Evolutionary conservation across 352 stramenopile genomes (phyloP).

Genomic region (Pythium dissotocum): DNA sequence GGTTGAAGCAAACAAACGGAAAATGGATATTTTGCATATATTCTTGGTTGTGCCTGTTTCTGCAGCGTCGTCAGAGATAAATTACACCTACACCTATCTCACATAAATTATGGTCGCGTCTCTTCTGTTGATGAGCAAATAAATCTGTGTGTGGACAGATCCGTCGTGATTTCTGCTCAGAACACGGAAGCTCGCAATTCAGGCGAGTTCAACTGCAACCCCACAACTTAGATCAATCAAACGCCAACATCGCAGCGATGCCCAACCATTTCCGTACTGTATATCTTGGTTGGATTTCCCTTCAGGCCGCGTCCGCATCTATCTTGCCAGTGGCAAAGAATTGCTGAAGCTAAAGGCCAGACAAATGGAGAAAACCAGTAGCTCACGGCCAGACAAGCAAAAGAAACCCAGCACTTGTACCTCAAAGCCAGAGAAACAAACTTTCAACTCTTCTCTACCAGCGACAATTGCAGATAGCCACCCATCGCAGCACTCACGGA

Average conservation of each 20-base stretch:
- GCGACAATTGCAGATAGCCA: too few species aligned
- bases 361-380: too few species aligned
- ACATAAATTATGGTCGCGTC: not conserved
- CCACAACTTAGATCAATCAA: not conserved
- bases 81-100: conserved; percentile 2
- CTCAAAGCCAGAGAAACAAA: too few species aligned
- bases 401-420: not conserved
- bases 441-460: too few species aligned
- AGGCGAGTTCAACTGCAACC: not conserved
- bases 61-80: not conserved
- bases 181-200: not conserved
- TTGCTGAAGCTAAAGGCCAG: too few species aligned
- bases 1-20: not conserved
- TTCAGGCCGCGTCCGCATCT: too few species aligned
- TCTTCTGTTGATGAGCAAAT: not conserved
- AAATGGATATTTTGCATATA: conserved; percentile 8
- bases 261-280: too few species aligned
- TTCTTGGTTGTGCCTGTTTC: conserved; percentile 14
- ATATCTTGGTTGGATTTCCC: too few species aligned
- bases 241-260: too few species aligned
- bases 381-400: not conserved
- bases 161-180: not conserved
- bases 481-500: too few species aligned
- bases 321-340: too few species aligned
- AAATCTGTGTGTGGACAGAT: not conserved